These are phyloP conservation scores for Solanum hybrid DNA, from an alignment of 305 asterid genomes.

Conservation along the genomic window DNA sequence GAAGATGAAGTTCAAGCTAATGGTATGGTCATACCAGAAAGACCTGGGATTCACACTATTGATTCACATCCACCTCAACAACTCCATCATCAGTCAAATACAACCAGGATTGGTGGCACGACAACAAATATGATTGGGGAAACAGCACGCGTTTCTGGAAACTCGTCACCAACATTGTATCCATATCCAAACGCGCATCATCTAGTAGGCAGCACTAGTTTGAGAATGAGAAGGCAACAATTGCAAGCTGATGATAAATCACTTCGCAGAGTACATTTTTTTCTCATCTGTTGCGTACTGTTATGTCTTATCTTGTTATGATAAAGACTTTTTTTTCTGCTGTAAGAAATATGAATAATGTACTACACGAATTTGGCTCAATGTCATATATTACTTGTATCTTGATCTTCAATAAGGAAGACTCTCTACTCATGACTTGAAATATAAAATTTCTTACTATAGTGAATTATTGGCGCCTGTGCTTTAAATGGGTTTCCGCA, in stretches of 20 bases:
- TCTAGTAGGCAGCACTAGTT: constrained; percentile 22
- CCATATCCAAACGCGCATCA: constrained; percentile 43
- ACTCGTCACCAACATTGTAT: not conserved
- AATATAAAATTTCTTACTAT: not conserved
- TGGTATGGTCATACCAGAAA: not conserved
- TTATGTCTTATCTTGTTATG: constrained; percentile 53
- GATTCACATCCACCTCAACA: constrained; percentile 1
- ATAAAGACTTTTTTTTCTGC: not conserved
- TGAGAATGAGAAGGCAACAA: constrained; percentile 22
- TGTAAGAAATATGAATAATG: not conserved
- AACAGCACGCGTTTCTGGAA: constrained; percentile 36
- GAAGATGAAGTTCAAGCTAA: not conserved
- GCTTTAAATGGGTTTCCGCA: not conserved
- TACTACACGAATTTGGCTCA: too few species aligned
- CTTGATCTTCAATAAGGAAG: not conserved
- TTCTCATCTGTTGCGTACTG: constrained; percentile 52
- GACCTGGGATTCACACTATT: constrained; percentile 1
- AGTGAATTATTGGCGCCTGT: not conserved
- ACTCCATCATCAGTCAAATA: not conserved
- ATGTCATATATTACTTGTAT: not conserved
- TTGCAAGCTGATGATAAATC: constrained; percentile 47
- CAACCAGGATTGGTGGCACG: constrained; percentile 4
- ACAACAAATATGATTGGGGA: not conserved
- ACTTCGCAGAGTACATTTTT: constrained; percentile 46
- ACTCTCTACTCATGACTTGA: not conserved